Evolutionary conservation across 2,329 filamentous ascomycete genomes (phyloP), one percentile per base, ranked within the genome.

Genomic region (Fusarium staphyleae): DNA sequence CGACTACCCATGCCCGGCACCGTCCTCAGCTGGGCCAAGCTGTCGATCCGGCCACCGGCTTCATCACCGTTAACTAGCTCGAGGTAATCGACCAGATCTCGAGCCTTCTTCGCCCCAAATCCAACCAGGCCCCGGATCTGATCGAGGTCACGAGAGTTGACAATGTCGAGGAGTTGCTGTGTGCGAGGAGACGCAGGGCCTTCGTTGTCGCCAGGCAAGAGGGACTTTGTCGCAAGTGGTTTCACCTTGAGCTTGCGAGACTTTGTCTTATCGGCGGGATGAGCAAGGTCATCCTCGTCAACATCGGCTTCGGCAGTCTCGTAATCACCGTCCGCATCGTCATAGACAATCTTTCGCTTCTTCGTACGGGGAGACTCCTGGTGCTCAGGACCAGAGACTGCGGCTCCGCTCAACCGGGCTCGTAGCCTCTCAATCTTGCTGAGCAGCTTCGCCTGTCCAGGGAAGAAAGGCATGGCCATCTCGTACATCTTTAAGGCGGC

Each of bases 401-500:
- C 55, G 15, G 69, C 39, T 10, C 74, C 60, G 9, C 47, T 70
- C 49, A 90, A 71, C 61, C 84, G 81, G 1, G 77, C 74, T 63
- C 78, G 78, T 49, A 91, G 69, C 59, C 81, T 81, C 43, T 86
- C 81, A 59, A 91, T 90, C 77, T 91, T 90, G 68, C 83, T 79
- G 26, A 87, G 65, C 26, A 92, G 78, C 74, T 93, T 96, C 41
- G 86, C 81, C 70, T 97, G 95, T 1, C 86, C 87, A 0, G 93
- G 93, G 66, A 98, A 98, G 73, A 86, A 95, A 0, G 90, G 89
- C 45, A 91, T 75, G 0, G 93, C 93, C 60, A 90, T 78, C 70
- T 93, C 88, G 69, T 96, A 97, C 85, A 95, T 93, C 64, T 85
- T 86, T 54, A 98, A 75, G 0, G 93, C 91, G 28, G 85, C 89